phyloP scores from a whole-genome alignment of 495 filamentous ascomycete species.

The Neurospora sp. region DNA sequence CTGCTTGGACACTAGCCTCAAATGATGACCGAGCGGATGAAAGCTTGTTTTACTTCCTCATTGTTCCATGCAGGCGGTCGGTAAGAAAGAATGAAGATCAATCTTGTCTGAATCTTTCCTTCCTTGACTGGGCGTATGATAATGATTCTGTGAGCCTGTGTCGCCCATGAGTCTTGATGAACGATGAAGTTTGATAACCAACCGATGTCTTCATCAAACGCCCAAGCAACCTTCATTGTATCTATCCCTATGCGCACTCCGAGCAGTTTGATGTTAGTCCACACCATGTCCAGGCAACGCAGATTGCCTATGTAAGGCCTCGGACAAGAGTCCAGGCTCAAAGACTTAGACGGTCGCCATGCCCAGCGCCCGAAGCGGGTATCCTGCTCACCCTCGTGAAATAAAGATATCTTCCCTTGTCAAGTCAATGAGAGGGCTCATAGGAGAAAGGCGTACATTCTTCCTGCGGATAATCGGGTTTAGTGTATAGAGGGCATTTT shows the following conservation, averaged over 20 bases:
- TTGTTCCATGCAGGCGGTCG: not conserved
- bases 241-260: too few species aligned
- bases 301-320: not conserved
- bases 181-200: too few species aligned
- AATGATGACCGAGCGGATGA: not conserved
- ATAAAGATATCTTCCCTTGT: not conserved
- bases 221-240: too few species aligned
- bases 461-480: not conserved
- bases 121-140: not conserved
- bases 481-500: not conserved
- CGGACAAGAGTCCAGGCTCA: not conserved
- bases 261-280: not conserved
- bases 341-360: not conserved
- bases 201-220: too few species aligned
- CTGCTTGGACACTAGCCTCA: not conserved
- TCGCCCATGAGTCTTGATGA: too few species aligned
- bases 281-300: not conserved
- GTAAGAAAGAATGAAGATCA: not conserved
- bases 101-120: not conserved
- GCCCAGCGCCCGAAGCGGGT: not conserved
- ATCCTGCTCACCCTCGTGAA: not conserved
- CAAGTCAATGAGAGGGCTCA: not conserved
- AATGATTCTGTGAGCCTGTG: not conserved
- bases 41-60: not conserved
- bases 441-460: not conserved